Evolutionary conservation across 192 early-diverging fungal species (phyloP), one percentile per base, ranked within the genome.

Genomic region (Glomus cerebriforme): DNA sequence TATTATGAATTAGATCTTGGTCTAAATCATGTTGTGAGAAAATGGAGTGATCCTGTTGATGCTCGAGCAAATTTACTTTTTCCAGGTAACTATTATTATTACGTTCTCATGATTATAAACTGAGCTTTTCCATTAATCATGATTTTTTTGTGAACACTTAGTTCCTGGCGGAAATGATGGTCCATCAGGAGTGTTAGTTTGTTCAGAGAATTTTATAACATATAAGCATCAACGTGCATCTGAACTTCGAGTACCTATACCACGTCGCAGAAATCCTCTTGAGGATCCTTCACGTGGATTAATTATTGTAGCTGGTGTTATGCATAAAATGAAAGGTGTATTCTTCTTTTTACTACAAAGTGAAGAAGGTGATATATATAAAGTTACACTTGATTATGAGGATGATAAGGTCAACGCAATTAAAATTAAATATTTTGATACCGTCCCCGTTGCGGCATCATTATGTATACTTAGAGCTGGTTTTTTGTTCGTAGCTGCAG

Each of bases 1-100:
- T 98, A 95, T 77, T 98, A 99, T 77, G 98, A 99, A 84, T 85
- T 99, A 78, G 98, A 99, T 82, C 90, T 99, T 73, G 98, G 98
- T 24, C 88, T 99, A 31, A 99, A 99, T 84, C 98, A 99, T 83
- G 96, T 99, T 22, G 95, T 98, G 59, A 90, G 98, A 78, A 96
- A 95, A 86, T 99, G 98, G 97, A 94, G 91, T 80, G 89, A 93
- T 45, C 83, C 92, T 6, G 92, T 98, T 27, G 90, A 94, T 79
- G 78, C 79, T 0, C 88, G 88, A 35, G 87, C 95, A 1, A 95
- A 97, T 83, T 82, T 90, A 83, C 88, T 99, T 35, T 91, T 99
- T 73, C 88, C 95, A 68, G 87, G 88, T 86, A 86, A 80, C 32
- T 27, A 65, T 49, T 19, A 64, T 22, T 62, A 15, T 34, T 3